These are phyloP conservation scores for Penicillium cosmopolitanum DNA, from an alignment of 495 filamentous ascomycete species.

Conservation along the genomic window DNA sequence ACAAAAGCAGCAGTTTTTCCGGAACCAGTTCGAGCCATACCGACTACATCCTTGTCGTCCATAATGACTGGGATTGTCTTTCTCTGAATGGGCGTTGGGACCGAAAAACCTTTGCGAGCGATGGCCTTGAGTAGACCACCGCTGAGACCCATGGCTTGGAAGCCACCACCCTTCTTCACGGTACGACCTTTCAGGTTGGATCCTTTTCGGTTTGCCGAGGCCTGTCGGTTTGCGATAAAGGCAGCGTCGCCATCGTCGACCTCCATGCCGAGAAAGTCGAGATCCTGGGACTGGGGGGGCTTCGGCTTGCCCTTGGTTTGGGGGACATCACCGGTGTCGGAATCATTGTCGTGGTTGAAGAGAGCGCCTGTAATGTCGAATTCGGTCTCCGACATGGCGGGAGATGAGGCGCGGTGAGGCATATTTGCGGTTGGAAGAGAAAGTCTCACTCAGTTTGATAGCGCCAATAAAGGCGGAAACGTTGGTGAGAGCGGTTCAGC, in stretches of 20 bases:
- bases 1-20: slow-evolving; percentile 98
- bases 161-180: slow-evolving; percentile 92
- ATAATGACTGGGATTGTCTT: slow-evolving; percentile 93
- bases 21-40: slow-evolving; percentile 95
- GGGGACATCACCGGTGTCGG: slow-evolving; percentile 39
- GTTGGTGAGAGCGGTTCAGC: slow-evolving; percentile 15
- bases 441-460: slow-evolving; percentile 10
- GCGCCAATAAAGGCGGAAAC: slow-evolving; percentile 21
- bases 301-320: slow-evolving; percentile 38
- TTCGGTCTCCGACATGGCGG: slow-evolving; percentile 84
- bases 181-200: slow-evolving; percentile 80
- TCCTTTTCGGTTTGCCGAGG: slow-evolving; percentile 81
- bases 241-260: slow-evolving; percentile 76
- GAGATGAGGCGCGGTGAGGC: slow-evolving; percentile 72
- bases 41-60: slow-evolving; percentile 89
- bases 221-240: slow-evolving; percentile 85
- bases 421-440: slow-evolving; percentile 34
- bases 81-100: slow-evolving; percentile 95
- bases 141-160: slow-evolving; percentile 95
- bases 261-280: slow-evolving; percentile 53
- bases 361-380: slow-evolving; percentile 85
- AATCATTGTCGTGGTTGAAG: slow-evolving; percentile 64
- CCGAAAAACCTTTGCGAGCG: slow-evolving; percentile 86
- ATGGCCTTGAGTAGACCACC: slow-evolving; percentile 84
- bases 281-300: slow-evolving; percentile 39